Evolutionary conservation across 176 grass and related monocot species (phyloP), one percentile per base, ranked within the genome.

Genomic region (Ananas comosus): DNA sequence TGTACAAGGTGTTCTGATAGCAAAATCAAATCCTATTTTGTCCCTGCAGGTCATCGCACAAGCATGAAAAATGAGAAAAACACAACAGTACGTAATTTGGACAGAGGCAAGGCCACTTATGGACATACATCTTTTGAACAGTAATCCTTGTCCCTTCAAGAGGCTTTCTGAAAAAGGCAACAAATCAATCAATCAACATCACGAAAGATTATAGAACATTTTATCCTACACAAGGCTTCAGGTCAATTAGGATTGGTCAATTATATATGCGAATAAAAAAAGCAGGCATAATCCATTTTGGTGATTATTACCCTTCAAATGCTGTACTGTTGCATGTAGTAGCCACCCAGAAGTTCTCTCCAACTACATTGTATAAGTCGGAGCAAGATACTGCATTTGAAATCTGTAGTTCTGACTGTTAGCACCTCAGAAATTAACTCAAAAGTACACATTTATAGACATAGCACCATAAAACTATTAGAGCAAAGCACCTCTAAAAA

Each of bases 61-160:
- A 21, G 33, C 33, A 42, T 67, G 9, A 23, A 17, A 68, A 64
- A 21, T 65, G 25, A 61, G 16, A 48, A 63, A 25, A 16, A 24
- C 4, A 73, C 48, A 49, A 3, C 16, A 51, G 3, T 1, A 27
- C 7, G 14, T 42, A 51, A 17, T 25, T 52, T 66, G n/a, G 66
- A 7, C 4, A 79, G 69, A 73, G 11, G 4, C 33, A 69, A 33
- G 63, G 21, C 12, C 49, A n/a, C 24, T 59, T 52, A 17, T 21
- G 72, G 12, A 65, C 74, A 82, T 88, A 81, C 94, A 89, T 85
- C 53, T 77, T 80, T 68, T 88, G 94, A 83, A 88, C 88, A 51
- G 89, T 99, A 84, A 99, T 99, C 85, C 89, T 85, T 69, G 94
- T 99, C 80, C 94, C 89, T 84, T 99, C 94, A 82, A 99, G 94